Percentiles rank a stretch among this genome's conserved stretches.
Conservation (phyloP, 2,329 filamentous ascomycete genomes). For the Aspergillus clavatus region DNA sequence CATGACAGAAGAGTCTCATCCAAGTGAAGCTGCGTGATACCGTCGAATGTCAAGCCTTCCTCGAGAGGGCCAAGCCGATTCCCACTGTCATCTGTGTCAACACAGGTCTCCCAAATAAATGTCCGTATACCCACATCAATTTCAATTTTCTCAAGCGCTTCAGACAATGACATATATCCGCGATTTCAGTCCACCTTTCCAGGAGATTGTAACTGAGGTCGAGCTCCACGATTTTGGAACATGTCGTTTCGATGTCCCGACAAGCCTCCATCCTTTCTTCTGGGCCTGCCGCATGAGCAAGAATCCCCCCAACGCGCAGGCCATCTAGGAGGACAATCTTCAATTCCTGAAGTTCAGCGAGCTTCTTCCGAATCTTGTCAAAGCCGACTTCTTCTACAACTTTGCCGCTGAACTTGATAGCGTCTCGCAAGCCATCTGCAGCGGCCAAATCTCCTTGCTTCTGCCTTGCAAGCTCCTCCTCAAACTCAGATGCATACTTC, state of each 20-base stretch:
- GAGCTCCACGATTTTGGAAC: conserved; percentile 63
- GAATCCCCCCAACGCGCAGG: conserved; percentile 52
- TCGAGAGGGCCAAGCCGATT: conserved; percentile 57
- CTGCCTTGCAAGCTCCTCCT: conserved; percentile 27
- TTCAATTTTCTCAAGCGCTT: conserved; percentile 61
- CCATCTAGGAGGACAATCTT: conserved; percentile 79
- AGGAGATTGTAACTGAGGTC: conserved; percentile 84
- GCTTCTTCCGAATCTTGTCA: conserved; percentile 78
- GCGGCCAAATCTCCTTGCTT: conserved; percentile 1
- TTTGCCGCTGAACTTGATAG: conserved; percentile 72
- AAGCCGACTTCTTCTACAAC: conserved; percentile 92
- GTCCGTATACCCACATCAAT: conserved; percentile 42
- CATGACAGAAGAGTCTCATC: conserved; percentile 64
- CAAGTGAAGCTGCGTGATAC: conserved; percentile 58
- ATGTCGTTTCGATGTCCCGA: conserved; percentile 51
- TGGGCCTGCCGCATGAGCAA: conserved; percentile 19
- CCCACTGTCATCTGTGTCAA: conserved; percentile 52
- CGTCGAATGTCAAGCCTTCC: conserved; percentile 42
- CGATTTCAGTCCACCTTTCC: conserved; percentile 60
- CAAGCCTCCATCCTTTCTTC: conserved; percentile 25
- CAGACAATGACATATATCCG: conserved; percentile 66
- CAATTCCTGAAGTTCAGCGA: conserved; percentile 71
- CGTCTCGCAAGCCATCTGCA: conserved; percentile 35
- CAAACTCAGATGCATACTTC: conserved; percentile 70
- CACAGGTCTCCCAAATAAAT: background rate